phyloP scores from a whole-genome alignment of 2,329 filamentous ascomycete genomes.

The Cladobotryum mycophilum region DNA sequence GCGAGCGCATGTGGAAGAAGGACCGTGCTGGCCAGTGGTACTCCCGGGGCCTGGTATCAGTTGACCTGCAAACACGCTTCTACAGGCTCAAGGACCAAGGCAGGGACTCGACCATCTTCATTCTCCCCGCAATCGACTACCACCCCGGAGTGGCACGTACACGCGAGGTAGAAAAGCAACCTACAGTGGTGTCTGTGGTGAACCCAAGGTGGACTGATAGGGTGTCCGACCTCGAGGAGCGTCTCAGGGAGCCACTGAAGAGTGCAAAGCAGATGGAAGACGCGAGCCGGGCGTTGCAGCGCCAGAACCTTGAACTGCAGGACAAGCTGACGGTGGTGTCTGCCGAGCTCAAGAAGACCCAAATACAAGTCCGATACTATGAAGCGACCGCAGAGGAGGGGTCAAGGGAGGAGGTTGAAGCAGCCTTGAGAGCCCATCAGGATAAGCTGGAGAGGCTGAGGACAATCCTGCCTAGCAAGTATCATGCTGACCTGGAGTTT shows the following conservation, averaged over 20 bases:
- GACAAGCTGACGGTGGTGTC: constrained; percentile 16
- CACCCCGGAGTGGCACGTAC: constrained; percentile 42
- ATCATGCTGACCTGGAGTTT: constrained; percentile 1
- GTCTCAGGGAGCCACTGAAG: constrained; percentile 19
- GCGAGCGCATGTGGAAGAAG: constrained; percentile 30
- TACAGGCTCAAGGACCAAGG: constrained; percentile 43
- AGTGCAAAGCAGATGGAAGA: constrained; percentile 13
- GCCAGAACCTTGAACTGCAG: constrained; percentile 18
- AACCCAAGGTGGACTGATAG: constrained; percentile 26
- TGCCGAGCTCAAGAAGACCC: constrained; percentile 16
- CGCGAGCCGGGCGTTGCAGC: constrained; percentile 14
- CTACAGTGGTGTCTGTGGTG: constrained; percentile 30
- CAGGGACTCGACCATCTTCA: constrained; percentile 41
- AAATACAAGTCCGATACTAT: constrained; percentile 15
- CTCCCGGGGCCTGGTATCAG: constrained; percentile 39
- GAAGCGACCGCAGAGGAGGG: constrained; percentile 11
- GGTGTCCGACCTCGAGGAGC: constrained; percentile 26
- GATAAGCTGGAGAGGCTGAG: constrained; percentile 15
- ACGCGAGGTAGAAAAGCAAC: constrained; percentile 37
- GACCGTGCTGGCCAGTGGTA: constrained; percentile 24
- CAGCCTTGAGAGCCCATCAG: constrained; percentile 9
- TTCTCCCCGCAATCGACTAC: constrained; percentile 43
- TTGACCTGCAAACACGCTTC: constrained; percentile 47
- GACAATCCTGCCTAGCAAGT: constrained; percentile 8
- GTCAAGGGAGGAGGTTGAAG: constrained; percentile 8